Conservation (phyloP, 306 rosid species). For the Albizia julibrissin region DNA sequence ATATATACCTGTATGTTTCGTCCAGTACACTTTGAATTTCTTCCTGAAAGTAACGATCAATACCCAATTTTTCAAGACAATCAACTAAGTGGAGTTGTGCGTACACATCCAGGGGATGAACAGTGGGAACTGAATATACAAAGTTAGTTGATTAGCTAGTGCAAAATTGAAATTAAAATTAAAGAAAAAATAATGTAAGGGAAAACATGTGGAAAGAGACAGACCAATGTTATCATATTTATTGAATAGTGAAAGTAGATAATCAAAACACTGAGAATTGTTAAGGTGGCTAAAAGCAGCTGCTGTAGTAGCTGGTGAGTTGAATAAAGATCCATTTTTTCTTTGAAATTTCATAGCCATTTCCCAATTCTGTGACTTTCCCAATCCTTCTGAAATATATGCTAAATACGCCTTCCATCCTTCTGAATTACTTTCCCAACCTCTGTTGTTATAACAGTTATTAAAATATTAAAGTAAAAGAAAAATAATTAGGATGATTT, state of each 20-base stretch:
- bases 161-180: background rate
- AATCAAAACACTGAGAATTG: constrained; percentile 47
- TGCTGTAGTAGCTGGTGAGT: background rate
- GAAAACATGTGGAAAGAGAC: background rate
- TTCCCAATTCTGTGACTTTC: background rate
- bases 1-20: constrained; percentile 59
- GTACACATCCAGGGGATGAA: constrained; percentile 60
- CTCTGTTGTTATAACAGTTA: constrained; percentile 44
- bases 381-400: background rate
- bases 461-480: constrained; percentile 11
- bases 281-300: background rate
- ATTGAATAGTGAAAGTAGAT: constrained; percentile 42
- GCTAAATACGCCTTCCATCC: constrained; percentile 1
- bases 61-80: background rate
- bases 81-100: constrained; percentile 22
- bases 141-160: background rate
- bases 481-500: background rate
- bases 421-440: constrained; percentile 6
- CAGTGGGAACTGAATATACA: constrained; percentile 61
- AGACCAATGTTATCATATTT: constrained; percentile 52
- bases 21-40: constrained; percentile 57
- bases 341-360: background rate
- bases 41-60: background rate
- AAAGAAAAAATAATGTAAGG: background rate
- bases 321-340: background rate